Base-by-base conservation (phyloP, 768 basidiomycete species). In the Hygrophorus pudorinus region DNA sequence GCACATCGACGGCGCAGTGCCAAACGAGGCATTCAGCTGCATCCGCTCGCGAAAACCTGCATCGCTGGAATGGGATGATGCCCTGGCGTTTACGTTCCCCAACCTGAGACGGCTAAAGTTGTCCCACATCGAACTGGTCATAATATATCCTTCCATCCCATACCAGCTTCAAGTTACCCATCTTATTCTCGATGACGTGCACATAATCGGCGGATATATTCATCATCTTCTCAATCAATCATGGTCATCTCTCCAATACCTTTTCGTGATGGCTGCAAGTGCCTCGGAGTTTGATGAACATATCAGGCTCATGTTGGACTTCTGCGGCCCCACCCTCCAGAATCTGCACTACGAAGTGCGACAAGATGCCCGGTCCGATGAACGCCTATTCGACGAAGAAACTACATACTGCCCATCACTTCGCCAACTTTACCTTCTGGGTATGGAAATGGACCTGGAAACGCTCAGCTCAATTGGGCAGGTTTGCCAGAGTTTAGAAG, bases 11-110 rank as follows among this genome's bases (percentile, higher is more conserved):
- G 77, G 75, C 7, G 62, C 57, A 38, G 46, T 62, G 40, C 42
- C 66, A 10, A 44, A 48, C n/a, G 42, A 54, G 20, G 38, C 28
- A 10, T 40, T 27, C 36, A 28, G 24, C 33, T 54, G 55, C 17
- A 43, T 63, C 29, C 48, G 48, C 40, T 41, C 49, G 13, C 55
- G 48, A 18, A 61, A 33, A n/a, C 42, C 42, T n/a, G 50, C 71
- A 1, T 72, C 72, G 13, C 53, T 79, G 50, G 68, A 71, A 49
- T 78, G 76, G 75, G 73, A 76, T 51, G 73, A 76, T 41, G 58
- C 57, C 30, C 55, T 75, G n/a, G 61, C 65, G 2, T 66, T 64
- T 56, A 64, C 60, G 36, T 76, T 78, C 49, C 58, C 65, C 7
- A 63, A 56, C 44, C 64, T 78, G 24, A 59, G 55, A 48, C 63